Percentiles rank a stretch among this genome's conserved stretches.
These are phyloP conservation scores for Murraya koenigii DNA, from an alignment of 345 rosid genomes.

Conservation along the genomic window DNA sequence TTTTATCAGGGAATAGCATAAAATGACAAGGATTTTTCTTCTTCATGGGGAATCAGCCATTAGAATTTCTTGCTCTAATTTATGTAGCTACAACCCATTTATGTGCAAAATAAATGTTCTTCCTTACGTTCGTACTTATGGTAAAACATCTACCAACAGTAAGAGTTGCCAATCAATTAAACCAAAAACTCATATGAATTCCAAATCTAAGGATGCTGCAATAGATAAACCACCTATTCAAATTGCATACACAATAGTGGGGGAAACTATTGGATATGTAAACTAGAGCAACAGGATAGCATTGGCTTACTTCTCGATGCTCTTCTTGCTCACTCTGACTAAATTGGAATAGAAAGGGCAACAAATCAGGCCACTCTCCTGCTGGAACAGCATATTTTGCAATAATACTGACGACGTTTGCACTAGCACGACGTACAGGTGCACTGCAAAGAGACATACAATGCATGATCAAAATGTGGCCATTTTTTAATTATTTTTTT, in stretches of 20 bases:
- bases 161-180: background rate
- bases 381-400: conserved; percentile 95
- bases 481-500: background rate
- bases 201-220: background rate
- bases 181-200: background rate
- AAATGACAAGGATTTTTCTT: background rate
- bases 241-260: background rate
- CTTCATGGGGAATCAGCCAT: background rate
- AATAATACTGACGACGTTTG: conserved; percentile 90
- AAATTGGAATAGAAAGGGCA: conserved; percentile 86
- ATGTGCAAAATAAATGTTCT: background rate
- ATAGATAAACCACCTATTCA: background rate
- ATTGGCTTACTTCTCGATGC: conserved; percentile 75
- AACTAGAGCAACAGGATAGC: background rate
- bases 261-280: background rate
- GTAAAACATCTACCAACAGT: background rate
- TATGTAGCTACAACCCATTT: background rate
- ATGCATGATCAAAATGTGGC: background rate
- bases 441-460: conserved; percentile 40
- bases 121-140: no score
- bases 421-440: conserved; percentile 96
- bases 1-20: background rate
- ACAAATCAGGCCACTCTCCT: conserved; percentile 97
- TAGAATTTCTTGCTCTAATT: background rate
- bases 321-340: conserved; percentile 98